Percentiles rank a stretch among this genome's conserved stretches.
These are phyloP conservation scores for Candolleomyces eurysporus DNA, from an alignment of 768 basidiomycete genomes.

Conservation along the genomic window DNA sequence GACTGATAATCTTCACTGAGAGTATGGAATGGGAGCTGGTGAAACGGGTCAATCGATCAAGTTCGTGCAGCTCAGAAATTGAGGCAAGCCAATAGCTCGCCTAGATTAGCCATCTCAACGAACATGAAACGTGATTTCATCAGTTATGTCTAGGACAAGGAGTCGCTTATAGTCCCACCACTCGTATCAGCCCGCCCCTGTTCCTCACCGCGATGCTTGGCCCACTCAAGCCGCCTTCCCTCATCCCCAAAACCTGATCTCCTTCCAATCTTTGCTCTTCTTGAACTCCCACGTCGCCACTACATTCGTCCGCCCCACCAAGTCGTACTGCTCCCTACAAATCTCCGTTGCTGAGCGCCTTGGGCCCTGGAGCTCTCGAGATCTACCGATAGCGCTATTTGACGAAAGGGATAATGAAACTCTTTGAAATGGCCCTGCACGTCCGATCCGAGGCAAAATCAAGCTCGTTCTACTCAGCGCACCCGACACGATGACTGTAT, in stretches of 20 bases:
- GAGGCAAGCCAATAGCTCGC: constrained; percentile 78
- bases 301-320: constrained; percentile 33
- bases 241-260: constrained; percentile 36
- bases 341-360: constrained; percentile 2
- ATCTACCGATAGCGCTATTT: not conserved
- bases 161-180: constrained; percentile 31
- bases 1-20: constrained; percentile 77
- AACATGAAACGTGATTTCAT: constrained; percentile 6
- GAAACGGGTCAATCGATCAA: constrained; percentile 75
- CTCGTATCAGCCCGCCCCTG: constrained; percentile 7
- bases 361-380: too few relatives aligned
- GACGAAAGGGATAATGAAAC: constrained; percentile 26
- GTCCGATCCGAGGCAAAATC: constrained; percentile 49
- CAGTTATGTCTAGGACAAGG: not conserved
- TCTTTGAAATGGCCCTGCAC: constrained; percentile 31
- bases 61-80: constrained; percentile 59
- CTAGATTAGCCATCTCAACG: constrained; percentile 62
- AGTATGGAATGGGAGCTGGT: constrained; percentile 80
- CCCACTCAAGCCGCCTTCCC: constrained; percentile 14
- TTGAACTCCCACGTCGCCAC: constrained; percentile 69
- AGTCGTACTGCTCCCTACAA: constrained; percentile 21
- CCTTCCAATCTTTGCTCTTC: constrained; percentile 49
- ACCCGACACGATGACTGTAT: constrained; percentile 21
- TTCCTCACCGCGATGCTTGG: not conserved
- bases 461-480: constrained; percentile 14